phyloP scores from a whole-genome alignment of 495 filamentous ascomycete genomes.

The Cairneyella variabilis region DNA sequence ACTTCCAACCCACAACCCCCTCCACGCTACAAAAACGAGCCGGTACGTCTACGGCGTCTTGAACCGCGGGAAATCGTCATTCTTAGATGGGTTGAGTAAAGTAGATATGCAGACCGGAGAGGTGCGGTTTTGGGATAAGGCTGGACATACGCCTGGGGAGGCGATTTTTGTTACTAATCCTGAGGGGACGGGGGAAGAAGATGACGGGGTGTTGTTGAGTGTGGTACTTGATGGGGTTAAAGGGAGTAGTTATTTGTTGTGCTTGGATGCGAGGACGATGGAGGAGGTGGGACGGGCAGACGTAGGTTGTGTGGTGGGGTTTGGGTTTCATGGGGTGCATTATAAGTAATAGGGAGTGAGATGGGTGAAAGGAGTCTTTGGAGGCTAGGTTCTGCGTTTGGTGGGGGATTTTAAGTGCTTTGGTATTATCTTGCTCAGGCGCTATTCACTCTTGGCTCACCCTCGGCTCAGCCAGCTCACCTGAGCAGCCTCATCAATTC shows the following conservation, averaged over 20 bases:
- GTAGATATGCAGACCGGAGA: slow-evolving; percentile 55
- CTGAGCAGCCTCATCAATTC: too few relatives aligned
- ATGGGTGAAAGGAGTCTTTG: too few relatives aligned
- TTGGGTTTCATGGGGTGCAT: slow-evolving; percentile 73
- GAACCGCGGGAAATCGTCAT: slow-evolving; percentile 53
- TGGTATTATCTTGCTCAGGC: too few relatives aligned
- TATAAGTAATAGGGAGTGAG: slow-evolving; percentile 25
- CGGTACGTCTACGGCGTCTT: slow-evolving; percentile 63
- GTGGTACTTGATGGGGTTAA: slow-evolving; percentile 63
- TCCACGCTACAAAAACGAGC: slow-evolving; percentile 45
- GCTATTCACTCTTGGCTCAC: too few relatives aligned
- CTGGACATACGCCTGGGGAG: slow-evolving; percentile 67
- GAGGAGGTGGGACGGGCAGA: slow-evolving; percentile 63
- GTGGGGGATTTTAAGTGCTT: too few relatives aligned
- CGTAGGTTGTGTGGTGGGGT: slow-evolving; percentile 53
- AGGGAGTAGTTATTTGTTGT: slow-evolving; percentile 64
- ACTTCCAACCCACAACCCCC: slow-evolving; percentile 65
- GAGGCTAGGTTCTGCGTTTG: too few relatives aligned
- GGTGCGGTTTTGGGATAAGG: slow-evolving; percentile 47
- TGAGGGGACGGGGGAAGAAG: slow-evolving; percentile 41
- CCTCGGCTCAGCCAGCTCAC: too few relatives aligned
- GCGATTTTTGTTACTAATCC: slow-evolving; percentile 62
- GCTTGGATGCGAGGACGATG: slow-evolving; percentile 61
- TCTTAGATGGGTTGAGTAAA: slow-evolving; percentile 66
- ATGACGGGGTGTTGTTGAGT: slow-evolving; percentile 69